phyloP scores from a whole-genome alignment of 2,329 filamentous ascomycete genomes.

The Apiospora phragmitis region DNA sequence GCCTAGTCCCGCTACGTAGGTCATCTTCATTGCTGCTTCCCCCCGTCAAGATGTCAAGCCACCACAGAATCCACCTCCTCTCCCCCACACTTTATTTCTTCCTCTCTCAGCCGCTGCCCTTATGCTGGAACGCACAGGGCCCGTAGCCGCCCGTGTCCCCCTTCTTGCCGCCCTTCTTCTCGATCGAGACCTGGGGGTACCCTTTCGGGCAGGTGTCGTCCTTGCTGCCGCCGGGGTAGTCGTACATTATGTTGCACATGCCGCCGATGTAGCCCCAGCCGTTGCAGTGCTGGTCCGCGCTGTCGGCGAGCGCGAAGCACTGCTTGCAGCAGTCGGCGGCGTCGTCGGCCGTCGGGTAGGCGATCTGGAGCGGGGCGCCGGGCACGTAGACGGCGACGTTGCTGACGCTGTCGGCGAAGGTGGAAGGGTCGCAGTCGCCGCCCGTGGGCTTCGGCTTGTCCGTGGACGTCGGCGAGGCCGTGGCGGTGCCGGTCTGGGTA shows the following conservation, averaged over 20 bases:
- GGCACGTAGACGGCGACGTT: not conserved
- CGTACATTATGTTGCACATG: not conserved
- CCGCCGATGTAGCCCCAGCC: not conserved
- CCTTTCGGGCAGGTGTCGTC: conserved; percentile 6
- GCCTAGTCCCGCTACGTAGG: not conserved
- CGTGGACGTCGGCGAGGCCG: not conserved
- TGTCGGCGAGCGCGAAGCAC: not conserved
- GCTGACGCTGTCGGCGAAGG: not conserved
- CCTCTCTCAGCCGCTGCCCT: too few relatives aligned
- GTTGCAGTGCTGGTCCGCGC: not conserved
- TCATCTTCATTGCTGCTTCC: not conserved
- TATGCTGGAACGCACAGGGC: not conserved
- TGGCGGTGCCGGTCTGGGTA: not conserved
- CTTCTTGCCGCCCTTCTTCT: too few relatives aligned
- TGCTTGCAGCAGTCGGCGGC: not conserved
- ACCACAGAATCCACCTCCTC: not conserved
- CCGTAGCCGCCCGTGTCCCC: not conserved
- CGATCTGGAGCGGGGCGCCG: not conserved
- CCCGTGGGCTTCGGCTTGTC: not conserved
- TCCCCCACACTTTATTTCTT: not conserved
- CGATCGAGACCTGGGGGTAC: not conserved
- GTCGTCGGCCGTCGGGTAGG: not conserved
- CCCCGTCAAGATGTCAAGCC: not conserved
- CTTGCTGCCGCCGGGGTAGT: not conserved
- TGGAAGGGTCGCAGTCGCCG: not conserved